Percentiles rank a stretch among this genome's conserved stretches.
Evolutionary conservation across 1,284 basidiomycete species (phyloP).

Genomic region (Coniferiporia sulphurascens): DNA sequence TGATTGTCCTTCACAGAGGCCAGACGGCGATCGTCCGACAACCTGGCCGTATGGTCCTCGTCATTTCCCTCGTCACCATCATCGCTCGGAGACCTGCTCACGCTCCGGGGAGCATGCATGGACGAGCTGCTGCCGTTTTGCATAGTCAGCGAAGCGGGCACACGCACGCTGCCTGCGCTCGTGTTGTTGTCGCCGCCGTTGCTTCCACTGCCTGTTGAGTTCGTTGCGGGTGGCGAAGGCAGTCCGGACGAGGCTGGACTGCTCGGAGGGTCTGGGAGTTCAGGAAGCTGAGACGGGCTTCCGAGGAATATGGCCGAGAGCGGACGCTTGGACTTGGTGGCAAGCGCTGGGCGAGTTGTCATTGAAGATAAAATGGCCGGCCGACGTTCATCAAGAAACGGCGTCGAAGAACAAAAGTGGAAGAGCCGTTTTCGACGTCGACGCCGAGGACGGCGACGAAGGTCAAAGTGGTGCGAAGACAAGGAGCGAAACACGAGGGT

Average conservation of each 20-base stretch:
- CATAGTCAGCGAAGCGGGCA: conserved; percentile 32
- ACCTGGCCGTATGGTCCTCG: conserved; percentile 63
- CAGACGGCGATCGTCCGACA: conserved; percentile 35
- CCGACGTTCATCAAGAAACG: conserved; percentile 14
- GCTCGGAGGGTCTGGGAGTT: conserved; percentile 61
- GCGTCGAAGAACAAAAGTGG: conserved; percentile 2
- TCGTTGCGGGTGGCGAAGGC: conserved; percentile 74
- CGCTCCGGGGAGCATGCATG: conserved; percentile 23
- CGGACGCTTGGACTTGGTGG: conserved; percentile 17
- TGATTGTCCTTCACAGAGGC: conserved; percentile 41
- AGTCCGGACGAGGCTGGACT: conserved; percentile 44
- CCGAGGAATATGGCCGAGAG: conserved; percentile 44
- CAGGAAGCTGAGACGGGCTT: conserved; percentile 41
- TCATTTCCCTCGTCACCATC: conserved; percentile 39
- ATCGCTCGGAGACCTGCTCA: conserved; percentile 33
- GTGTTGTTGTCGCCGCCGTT: conserved; percentile 56
- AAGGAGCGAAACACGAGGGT: not conserved
- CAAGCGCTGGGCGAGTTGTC: conserved; percentile 18
- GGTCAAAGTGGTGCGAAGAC: conserved; percentile 8
- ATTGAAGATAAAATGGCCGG: conserved; percentile 11
- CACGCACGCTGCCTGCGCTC: conserved; percentile 42
- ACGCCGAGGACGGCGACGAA: conserved; percentile 11
- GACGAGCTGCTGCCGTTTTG: conserved; percentile 30
- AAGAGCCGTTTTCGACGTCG: conserved; percentile 5
- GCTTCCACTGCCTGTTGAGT: conserved; percentile 75